phyloP scores from a whole-genome alignment of 768 basidiomycete species.

The Tephrocybe sp. region DNA sequence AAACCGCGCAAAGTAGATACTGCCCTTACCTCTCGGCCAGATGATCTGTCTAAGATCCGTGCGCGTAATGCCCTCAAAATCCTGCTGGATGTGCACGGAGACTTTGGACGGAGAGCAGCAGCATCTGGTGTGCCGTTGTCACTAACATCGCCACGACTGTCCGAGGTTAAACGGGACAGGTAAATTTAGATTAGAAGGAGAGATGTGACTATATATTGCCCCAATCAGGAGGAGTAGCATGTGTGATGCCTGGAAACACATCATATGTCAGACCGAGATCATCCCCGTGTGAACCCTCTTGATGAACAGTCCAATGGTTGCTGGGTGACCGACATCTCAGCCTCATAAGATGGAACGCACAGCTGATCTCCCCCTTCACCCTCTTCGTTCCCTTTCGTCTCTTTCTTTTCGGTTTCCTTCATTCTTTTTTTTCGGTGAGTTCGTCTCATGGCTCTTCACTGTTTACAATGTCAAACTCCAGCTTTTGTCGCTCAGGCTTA shows the following conservation, averaged over 20 bases:
- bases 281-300: conserved; percentile 23
- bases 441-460: neutral
- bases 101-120: conserved; percentile 68
- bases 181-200: conserved; percentile 16
- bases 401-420: conserved; percentile 24
- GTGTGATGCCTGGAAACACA: conserved; percentile 18
- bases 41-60: conserved; percentile 85
- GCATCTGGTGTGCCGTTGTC: conserved; percentile 38
- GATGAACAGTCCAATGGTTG: conserved; percentile 39
- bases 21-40: conserved; percentile 64
- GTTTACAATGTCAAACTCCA: conserved; percentile 22
- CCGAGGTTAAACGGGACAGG: conserved; percentile 23
- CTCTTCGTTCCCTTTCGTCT: conserved; percentile 42
- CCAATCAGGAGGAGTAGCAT: conserved; percentile 17
- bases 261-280: conserved; percentile 22
- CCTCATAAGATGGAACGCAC: conserved; percentile 18
- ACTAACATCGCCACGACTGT: conserved; percentile 39
- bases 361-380: conserved; percentile 21
- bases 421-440: conserved; percentile 42
- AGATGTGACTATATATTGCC: conserved; percentile 9
- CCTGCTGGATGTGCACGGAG: conserved; percentile 85
- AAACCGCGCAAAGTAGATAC: conserved; percentile 69
- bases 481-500: conserved; percentile 46
- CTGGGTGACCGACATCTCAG: conserved; percentile 30
- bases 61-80: conserved; percentile 96